Evolutionary conservation across 257 asterid genomes (phyloP), one percentile per base, ranked within the genome.

Genomic region (Lantana camara): DNA sequence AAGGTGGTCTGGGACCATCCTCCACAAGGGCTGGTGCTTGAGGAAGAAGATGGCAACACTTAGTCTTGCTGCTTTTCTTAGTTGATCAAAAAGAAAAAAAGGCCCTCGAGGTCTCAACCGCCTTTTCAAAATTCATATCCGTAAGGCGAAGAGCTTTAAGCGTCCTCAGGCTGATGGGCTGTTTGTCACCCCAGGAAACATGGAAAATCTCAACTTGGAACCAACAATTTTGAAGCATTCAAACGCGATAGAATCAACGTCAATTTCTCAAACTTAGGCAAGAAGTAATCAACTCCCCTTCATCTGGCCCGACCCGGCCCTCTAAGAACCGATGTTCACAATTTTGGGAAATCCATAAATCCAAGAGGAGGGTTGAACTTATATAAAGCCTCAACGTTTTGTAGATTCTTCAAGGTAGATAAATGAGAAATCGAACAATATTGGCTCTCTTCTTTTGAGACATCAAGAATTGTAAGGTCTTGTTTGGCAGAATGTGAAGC

Each of bases 371-470:
- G 78, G 20, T 72, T 13, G 29, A 73, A 77, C 1, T 37, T 57
- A 58, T 74, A 23, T 54, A 42, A 15, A 77, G 60, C 32, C 57
- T 53, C 68, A 77, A 42, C 19, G 41, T 68, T 40, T 60, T 67
- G 13, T n/a, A 76, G 57, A 13, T 72, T 48, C 4, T 58, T 57
- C 23, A 76, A 57, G 8, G 44, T 17, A 50, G 40, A 67, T 51
- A 75, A 6, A 51, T 64, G 57, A 52, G 82, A 57, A 72, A 73
- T 75, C 56, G 67, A 40, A n/a, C n/a, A 17, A 32, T 66, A 51
- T n/a, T 76, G 70, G n/a, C 41, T 68, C 38, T 68, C 72, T 23
- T 75, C 79, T 10, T 47, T 63, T 6, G 62, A 62, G 29, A 73
- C 63, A 30, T 53, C 55, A 5, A 76, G 67, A 23, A 73, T 23